phyloP scores from a whole-genome alignment of 169 alveolate species.

The Babesia bovis region DNA sequence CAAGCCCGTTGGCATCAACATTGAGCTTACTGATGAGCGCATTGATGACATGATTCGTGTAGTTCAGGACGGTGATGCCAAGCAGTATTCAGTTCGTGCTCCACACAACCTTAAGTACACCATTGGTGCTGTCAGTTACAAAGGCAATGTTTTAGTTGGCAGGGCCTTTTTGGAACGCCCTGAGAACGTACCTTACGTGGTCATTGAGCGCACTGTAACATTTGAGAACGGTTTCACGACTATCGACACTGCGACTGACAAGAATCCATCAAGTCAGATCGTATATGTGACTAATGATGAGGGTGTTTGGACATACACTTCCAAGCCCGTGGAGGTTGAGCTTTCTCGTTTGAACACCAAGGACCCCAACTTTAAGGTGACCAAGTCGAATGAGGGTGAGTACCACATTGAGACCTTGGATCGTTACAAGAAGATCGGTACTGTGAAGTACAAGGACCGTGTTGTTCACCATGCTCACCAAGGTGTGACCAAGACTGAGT shows the following conservation, averaged over 20 bases:
- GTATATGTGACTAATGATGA: constrained; percentile 21
- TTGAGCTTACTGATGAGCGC: constrained; percentile 4
- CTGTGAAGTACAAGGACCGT: constrained; percentile 9
- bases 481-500: neutral
- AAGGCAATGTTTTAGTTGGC: constrained; percentile 3
- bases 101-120: constrained; percentile 29
- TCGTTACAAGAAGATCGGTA: constrained; percentile 28
- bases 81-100: constrained; percentile 9
- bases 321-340: constrained; percentile 19
- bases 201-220: neutral
- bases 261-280: neutral
- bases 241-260: constrained; percentile 11
- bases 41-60: constrained; percentile 14
- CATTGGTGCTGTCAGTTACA: constrained; percentile 39
- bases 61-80: neutral
- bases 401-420: constrained; percentile 7
- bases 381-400: neutral
- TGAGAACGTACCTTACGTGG: constrained; percentile 15
- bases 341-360: constrained; percentile 1
- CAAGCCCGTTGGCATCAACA: constrained; percentile 17
- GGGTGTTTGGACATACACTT: constrained; percentile 14
- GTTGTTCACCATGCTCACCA: constrained; percentile 13
- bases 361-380: constrained; percentile 14
- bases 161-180: constrained; percentile 12
- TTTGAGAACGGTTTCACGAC: constrained; percentile 16